Base-by-base conservation (phyloP, 371 early-diverging fungal genomes). In the Lichtheimia ramosa region DNA sequence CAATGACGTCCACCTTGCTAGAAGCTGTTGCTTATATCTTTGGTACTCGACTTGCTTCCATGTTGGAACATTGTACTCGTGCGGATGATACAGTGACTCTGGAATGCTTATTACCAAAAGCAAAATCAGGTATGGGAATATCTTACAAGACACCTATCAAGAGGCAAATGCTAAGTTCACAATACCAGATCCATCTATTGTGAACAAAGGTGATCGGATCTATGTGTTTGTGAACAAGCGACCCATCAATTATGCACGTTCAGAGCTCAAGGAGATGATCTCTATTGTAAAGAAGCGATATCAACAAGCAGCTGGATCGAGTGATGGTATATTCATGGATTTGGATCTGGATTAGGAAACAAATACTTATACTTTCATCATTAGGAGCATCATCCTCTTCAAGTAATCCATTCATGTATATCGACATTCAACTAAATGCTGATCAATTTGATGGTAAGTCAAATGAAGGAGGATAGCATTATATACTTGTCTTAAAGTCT, bases 151-250 rank as follows among this genome's bases (percentile, higher is more conserved):
- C 34, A 34, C 10, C 0, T 8, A 10, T 10, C 34, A 4, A 39
- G n/a, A 20, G 25, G 6, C 4, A 15, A 1, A 1, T 48, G 4
- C 34, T 34, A 34, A 34, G 34, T 8, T 34, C 34, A 34, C 8
- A 5, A 10, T 13, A 3, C 2, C 5, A 73, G 76, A 74, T 53
- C 70, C 71, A 14, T 43, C 61, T 14, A 48, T 66, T 16, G 55
- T 73, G 1, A 71, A 66, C n/a, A 67, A 65, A n/a, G 65, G 68
- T 3, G 77, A 80, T 39, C 71, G 61, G 25, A 51, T 71, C 1
- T 77, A 69, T 62, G 40, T 80, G 14, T 73, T 71, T 54, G 67
- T 74, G 5, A 80, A 80, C 46, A 58, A 64, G 14, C 64, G 77
- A 15, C 77, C 77, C 1, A 75, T 80, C 39, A 54, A 69, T 41